Conservation (phyloP, 108 stramenopile genomes). For the Skeletonema costatum region DNA sequence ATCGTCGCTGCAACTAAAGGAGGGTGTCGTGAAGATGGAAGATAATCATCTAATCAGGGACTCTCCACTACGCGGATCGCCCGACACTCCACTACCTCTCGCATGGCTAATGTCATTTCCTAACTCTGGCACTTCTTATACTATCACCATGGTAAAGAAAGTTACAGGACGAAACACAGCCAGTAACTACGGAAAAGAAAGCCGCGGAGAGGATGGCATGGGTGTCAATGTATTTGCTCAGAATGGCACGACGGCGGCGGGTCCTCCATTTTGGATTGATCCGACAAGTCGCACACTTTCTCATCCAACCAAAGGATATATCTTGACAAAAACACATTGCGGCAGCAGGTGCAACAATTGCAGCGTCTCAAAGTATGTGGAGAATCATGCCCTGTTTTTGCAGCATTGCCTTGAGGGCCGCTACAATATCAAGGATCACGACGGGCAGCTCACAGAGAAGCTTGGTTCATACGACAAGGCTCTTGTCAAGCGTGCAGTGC, state of each 20-base stretch:
- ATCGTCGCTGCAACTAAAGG: background rate
- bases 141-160: constrained; percentile 53
- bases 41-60: background rate
- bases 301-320: constrained; percentile 30
- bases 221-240: constrained; percentile 11
- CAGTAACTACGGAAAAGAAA: constrained; percentile 70
- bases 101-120: constrained; percentile 71
- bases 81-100: constrained; percentile 10
- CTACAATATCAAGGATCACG: constrained; percentile 13
- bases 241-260: background rate
- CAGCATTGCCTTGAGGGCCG: constrained; percentile 32
- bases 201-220: constrained; percentile 14
- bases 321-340: constrained; percentile 83
- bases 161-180: constrained; percentile 59
- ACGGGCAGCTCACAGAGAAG: constrained; percentile 8
- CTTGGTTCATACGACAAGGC: constrained; percentile 31
- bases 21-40: background rate
- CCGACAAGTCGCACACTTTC: background rate
- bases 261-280: constrained; percentile 28
- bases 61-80: background rate
- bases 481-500: constrained; percentile 53
- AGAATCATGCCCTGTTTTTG: constrained; percentile 51
- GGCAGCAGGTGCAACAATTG: constrained; percentile 57
- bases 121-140: constrained; percentile 80
- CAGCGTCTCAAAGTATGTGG: constrained; percentile 44